phyloP scores from a whole-genome alignment of 371 early-diverging fungal species.

The Capillidium rhysosporum region DNA sequence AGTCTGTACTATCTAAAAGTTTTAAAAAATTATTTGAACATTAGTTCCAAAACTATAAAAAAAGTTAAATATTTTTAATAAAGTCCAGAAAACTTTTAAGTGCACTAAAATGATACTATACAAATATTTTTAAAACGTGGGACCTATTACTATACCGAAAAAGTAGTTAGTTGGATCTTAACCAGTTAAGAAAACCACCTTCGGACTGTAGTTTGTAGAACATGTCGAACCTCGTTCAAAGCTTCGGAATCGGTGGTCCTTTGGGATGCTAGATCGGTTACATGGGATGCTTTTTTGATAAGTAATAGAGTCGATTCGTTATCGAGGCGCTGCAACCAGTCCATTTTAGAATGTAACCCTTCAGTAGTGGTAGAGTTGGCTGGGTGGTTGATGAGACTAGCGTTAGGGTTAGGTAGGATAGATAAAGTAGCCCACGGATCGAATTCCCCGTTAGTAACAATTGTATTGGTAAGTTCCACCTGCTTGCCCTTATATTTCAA shows the following conservation, averaged over 20 bases:
- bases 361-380: too few species aligned
- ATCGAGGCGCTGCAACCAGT: too few species aligned
- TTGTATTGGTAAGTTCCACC: neutral
- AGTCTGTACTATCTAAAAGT: too few species aligned
- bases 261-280: slow-evolving; percentile 3
- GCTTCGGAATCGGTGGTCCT: slow-evolving; percentile 4
- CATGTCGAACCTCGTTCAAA: slow-evolving; percentile 4
- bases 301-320: neutral
- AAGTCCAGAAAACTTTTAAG: too few species aligned
- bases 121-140: too few species aligned
- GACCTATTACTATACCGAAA: too few species aligned
- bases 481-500: neutral
- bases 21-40: too few species aligned
- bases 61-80: too few species aligned
- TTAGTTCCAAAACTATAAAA: too few species aligned
- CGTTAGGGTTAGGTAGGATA: neutral
- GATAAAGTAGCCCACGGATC: neutral
- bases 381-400: neutral
- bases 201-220: slow-evolving; percentile 48
- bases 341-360: too few species aligned
- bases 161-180: too few species aligned
- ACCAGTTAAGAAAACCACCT: slow-evolving; percentile 6
- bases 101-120: too few species aligned
- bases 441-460: neutral
- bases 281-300: slow-evolving; percentile 8